These are phyloP conservation scores for Paspalum notatum DNA, from an alignment of 176 grass and related monocot genomes.

Conservation along the genomic window DNA sequence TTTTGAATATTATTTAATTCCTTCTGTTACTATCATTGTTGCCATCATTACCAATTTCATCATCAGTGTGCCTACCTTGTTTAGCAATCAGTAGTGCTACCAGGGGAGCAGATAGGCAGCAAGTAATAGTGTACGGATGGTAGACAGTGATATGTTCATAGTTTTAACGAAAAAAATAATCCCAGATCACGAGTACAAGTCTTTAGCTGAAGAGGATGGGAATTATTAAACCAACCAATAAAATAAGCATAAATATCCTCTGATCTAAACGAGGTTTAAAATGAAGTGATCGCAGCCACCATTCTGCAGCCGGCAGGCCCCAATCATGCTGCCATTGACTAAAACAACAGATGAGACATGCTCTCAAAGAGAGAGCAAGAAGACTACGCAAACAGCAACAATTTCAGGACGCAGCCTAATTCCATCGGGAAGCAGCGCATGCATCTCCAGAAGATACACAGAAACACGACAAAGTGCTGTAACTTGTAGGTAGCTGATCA, in stretches of 20 bases:
- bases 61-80: not conserved
- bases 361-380: not conserved
- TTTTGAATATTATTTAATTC: slow-evolving; percentile 10
- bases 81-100: slow-evolving; percentile 21
- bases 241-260: slow-evolving; percentile 28
- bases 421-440: slow-evolving; percentile 4
- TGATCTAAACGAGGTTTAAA: slow-evolving; percentile 13
- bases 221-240: slow-evolving; percentile 37
- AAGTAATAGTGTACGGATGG: slow-evolving; percentile 36
- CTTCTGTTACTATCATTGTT: slow-evolving; percentile 29
- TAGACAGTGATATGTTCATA: not conserved
- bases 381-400: slow-evolving; percentile 14
- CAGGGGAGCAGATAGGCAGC: slow-evolving; percentile 16
- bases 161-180: slow-evolving; percentile 26
- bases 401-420: slow-evolving; percentile 28
- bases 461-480: not conserved
- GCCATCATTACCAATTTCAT: slow-evolving; percentile 13
- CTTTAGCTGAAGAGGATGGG: slow-evolving; percentile 9
- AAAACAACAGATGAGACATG: slow-evolving; percentile 10
- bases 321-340: not conserved
- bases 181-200: slow-evolving; percentile 8
- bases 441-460: slow-evolving; percentile 18
- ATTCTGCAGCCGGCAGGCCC: slow-evolving; percentile 12
- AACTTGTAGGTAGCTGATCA: not conserved
- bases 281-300: slow-evolving; percentile 7